phyloP scores from a whole-genome alignment of 2,329 filamentous ascomycete genomes.

The Fusarium pseudonygamai region DNA sequence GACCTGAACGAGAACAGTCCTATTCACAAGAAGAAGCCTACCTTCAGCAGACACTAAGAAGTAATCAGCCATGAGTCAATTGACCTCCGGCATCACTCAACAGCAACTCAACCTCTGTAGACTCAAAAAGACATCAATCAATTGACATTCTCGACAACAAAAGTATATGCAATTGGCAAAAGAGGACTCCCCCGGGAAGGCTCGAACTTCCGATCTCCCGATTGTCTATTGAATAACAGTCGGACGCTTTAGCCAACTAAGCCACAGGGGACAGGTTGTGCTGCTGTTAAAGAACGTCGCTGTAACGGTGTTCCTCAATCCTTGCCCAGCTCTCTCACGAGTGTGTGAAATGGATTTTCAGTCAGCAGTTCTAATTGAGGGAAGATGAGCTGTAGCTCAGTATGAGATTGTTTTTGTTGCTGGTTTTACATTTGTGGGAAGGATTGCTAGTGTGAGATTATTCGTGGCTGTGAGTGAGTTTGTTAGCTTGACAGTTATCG shows the following conservation, averaged over 20 bases:
- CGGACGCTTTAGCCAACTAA: slow-evolving; percentile 42
- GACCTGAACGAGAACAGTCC: neutral
- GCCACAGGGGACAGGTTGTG: slow-evolving; percentile 32
- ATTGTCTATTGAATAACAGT: slow-evolving; percentile 41
- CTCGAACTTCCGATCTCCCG: slow-evolving; percentile 46
- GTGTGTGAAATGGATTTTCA: neutral
- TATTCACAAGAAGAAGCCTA: too few species aligned
- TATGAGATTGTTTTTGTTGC: too few species aligned
- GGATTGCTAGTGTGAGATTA: neutral
- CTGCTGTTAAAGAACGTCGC: neutral
- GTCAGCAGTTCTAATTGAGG: accelerated
- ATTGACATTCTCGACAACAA: neutral
- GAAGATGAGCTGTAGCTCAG: neutral
- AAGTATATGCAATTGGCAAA: neutral
- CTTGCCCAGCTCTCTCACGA: neutral
- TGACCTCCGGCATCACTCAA: too few species aligned
- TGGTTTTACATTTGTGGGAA: neutral
- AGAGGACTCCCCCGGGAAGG: slow-evolving; percentile 42
- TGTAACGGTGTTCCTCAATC: neutral
- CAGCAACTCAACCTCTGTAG: neutral
- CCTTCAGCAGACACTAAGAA: too few species aligned
- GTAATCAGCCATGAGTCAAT: neutral
- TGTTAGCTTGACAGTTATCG: too few species aligned
- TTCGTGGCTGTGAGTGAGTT: neutral
- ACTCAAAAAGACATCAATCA: neutral